These are phyloP conservation scores for Amanita subjunquillea DNA, from an alignment of 768 basidiomycete species.

Conservation along the genomic window DNA sequence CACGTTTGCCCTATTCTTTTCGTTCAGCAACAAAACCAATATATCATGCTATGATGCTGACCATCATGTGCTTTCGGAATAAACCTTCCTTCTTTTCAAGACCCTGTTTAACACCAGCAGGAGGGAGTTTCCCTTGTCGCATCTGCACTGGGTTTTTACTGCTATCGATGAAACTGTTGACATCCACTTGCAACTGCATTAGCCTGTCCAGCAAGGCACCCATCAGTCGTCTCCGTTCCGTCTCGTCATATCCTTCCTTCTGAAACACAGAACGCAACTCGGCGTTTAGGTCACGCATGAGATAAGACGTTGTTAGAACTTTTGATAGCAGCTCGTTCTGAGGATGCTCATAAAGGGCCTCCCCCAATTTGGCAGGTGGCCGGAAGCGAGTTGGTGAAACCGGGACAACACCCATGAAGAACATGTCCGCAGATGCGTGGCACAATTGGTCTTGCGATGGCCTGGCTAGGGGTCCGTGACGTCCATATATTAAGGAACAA, in stretches of 20 bases:
- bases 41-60: constrained; percentile 21
- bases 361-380: constrained; percentile 86
- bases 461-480: constrained; percentile 77
- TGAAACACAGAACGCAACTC: constrained; percentile 50
- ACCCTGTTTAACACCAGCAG: constrained; percentile 90
- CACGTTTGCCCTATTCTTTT: constrained; percentile 79
- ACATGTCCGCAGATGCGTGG: constrained; percentile 83
- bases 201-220: constrained; percentile 67
- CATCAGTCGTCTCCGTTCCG: constrained; percentile 44
- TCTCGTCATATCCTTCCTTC: constrained; percentile 47
- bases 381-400: constrained; percentile 95
- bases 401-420: constrained; percentile 89
- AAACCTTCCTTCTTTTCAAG: constrained; percentile 98
- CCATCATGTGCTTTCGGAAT: constrained; percentile 99
- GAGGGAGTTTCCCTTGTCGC: constrained; percentile 82
- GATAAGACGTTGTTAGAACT: constrained; percentile 73
- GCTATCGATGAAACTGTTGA: constrained; percentile 96
- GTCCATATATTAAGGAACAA: constrained; percentile 82
- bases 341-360: constrained; percentile 89
- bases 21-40: not conserved
- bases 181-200: constrained; percentile 86
- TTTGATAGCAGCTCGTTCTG: constrained; percentile 86
- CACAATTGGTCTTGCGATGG: constrained; percentile 51
- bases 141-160: constrained; percentile 87
- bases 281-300: constrained; percentile 66